These are phyloP conservation scores for Aphanomyces stellatus DNA, from an alignment of 352 stramenopile genomes.

Conservation along the genomic window DNA sequence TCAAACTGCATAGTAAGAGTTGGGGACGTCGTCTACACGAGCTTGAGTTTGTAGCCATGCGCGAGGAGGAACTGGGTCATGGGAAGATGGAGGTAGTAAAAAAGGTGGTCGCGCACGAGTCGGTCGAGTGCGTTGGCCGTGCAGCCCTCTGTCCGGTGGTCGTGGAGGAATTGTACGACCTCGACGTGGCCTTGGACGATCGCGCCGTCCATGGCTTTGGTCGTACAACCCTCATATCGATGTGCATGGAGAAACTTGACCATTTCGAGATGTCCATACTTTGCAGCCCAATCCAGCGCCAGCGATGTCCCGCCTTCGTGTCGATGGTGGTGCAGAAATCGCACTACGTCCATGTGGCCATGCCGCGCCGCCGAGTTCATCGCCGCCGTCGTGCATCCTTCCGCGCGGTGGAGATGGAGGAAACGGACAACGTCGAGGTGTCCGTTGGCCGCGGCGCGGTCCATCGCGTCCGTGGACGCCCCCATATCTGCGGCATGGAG, in stretches of 20 bases:
- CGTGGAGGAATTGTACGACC: not conserved
- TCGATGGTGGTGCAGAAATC: not conserved
- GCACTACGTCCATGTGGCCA: not conserved
- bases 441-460: not conserved
- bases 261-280: not conserved
- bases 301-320: not conserved
- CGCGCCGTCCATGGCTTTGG: not conserved
- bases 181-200: not conserved
- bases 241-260: not conserved
- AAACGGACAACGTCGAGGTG: not conserved
- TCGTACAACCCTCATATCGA: not conserved
- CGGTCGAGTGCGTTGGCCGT: not conserved
- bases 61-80: not conserved
- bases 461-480: not conserved
- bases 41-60: not conserved
- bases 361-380: not conserved
- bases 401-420: not conserved
- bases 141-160: not conserved
- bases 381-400: not conserved
- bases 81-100: not conserved
- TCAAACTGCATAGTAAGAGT: too few relatives aligned
- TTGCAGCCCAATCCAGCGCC: not conserved
- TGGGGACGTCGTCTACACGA: too few relatives aligned
- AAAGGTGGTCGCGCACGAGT: not conserved
- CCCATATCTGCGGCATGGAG: not conserved